A percentile compares a stretch with the other conserved stretches of the same genome.
These are phyloP conservation scores for Penicillium mononematosum DNA, from an alignment of 495 filamentous ascomycete genomes.

Conservation along the genomic window DNA sequence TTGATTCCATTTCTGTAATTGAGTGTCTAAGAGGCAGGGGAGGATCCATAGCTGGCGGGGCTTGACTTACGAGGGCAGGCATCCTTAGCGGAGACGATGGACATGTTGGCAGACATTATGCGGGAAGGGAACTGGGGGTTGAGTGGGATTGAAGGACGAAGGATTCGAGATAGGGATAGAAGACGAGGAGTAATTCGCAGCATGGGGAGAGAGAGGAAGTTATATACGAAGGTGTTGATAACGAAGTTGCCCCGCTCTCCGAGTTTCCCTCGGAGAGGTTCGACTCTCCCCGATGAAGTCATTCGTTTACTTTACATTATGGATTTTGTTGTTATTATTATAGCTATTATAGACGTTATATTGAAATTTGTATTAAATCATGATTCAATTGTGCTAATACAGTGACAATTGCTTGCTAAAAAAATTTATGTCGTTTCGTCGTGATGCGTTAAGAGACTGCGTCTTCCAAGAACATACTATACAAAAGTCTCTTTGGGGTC, in stretches of 20 bases:
- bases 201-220: slow-evolving; percentile 23
- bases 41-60: neutral
- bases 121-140: slow-evolving; percentile 6
- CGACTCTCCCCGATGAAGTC: slow-evolving; percentile 14
- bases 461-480: slow-evolving; percentile 14
- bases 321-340: neutral
- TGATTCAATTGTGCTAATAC: slow-evolving; percentile 5
- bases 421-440: slow-evolving; percentile 20
- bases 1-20: neutral
- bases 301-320: neutral
- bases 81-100: slow-evolving; percentile 41
- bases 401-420: slow-evolving; percentile 3
- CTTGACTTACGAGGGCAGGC: slow-evolving; percentile 48
- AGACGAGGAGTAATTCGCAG: slow-evolving; percentile 30
- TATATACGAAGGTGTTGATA: slow-evolving; percentile 15
- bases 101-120: slow-evolving; percentile 41
- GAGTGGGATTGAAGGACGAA: slow-evolving; percentile 9
- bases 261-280: slow-evolving; percentile 34
- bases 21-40: neutral
- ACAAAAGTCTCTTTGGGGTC: slow-evolving; percentile 6
- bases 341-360: neutral
- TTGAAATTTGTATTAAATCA: neutral
- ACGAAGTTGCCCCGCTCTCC: slow-evolving; percentile 14
- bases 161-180: slow-evolving; percentile 24
- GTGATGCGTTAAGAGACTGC: slow-evolving; percentile 15